Base-by-base conservation (phyloP, 345 rosid species). In the Populus deltoides region DNA sequence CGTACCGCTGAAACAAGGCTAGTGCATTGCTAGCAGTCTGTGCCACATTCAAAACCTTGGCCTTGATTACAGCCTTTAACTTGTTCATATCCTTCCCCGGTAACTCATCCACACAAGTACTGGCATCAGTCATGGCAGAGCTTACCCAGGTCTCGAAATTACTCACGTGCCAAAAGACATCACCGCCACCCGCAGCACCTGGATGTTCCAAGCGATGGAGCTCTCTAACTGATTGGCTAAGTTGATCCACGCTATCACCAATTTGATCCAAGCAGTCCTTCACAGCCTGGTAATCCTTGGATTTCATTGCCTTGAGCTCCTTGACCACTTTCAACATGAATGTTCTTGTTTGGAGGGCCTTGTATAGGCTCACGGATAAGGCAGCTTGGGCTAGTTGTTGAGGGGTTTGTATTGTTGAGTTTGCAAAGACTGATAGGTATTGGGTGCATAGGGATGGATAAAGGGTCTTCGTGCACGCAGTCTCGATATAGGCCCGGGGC, bases 1-100 rank as follows among this genome's bases (percentile, higher is more conserved):
- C 95, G 70, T 80, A 93, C 33, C 72, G 84, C 41, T 90, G 90
- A 78, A 95, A 92, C 84, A 93, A 86, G 39, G 90, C 90, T 73
- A 95, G 84, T 2, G 98, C 97, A 55, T 92, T 95, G 85, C 99
- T 92, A 0, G 96, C 84, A 33, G 88, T 80, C 84, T 93, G 92
- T 49, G 88, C 98, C 75, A 92, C 88, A 41, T 95, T 90, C 92
- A 88, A 74, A 67, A 93, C 94, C 82, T 87, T 92, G 18, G 88
- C 91, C 83, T 86, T 95, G 53, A 92, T 89, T 4, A 90, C 85
- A 38, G 98, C 97, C 82, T 85, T 92, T 49, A 90, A 68, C 77
- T 92, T 95, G 70, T 90, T 85, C 91, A 88, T 90, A 51, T 80
- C 85, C 22, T 66, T 82, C 33, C 90, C 93, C 1, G 89, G 91